phyloP scores from a whole-genome alignment of 2,329 filamentous ascomycete genomes.

The Cordyceps tenuipes region DNA sequence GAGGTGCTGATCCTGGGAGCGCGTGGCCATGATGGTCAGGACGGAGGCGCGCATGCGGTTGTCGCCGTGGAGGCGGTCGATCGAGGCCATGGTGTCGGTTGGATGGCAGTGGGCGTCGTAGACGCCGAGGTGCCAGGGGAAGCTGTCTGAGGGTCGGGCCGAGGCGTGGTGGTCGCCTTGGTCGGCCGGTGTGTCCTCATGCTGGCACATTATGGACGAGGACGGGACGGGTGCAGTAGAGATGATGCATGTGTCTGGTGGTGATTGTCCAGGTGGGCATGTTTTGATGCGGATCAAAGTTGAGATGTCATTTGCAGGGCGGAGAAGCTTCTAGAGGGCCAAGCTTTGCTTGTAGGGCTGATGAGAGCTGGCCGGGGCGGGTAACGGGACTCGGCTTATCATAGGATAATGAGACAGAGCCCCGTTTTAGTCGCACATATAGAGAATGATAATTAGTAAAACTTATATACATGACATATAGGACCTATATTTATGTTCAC shows the following conservation, averaged over 20 bases:
- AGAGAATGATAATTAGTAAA: too few species aligned
- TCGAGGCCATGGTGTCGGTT: constrained; percentile 63
- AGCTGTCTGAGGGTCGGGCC: constrained; percentile 23
- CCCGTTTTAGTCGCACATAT: too few species aligned
- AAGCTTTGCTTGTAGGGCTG: neutral
- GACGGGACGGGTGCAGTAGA: neutral
- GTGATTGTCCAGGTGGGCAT: neutral
- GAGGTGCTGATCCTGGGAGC: constrained; percentile 65
- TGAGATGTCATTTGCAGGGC: neutral
- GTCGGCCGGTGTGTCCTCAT: neutral
- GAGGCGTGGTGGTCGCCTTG: too few species aligned
- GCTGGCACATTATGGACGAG: neutral
- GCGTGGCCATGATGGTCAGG: constrained; percentile 70
- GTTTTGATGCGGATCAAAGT: neutral
- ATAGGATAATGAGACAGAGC: too few species aligned
- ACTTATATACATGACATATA: too few species aligned
- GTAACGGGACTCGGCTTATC: too few species aligned
- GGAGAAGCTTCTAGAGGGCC: neutral
- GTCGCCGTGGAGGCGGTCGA: constrained; percentile 41
- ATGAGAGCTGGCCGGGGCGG: too few species aligned
- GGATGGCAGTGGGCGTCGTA: constrained; percentile 80
- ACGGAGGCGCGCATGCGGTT: constrained; percentile 52
- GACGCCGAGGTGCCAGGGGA: constrained; percentile 64
- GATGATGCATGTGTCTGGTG: neutral
- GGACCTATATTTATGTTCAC: too few species aligned